Conservation (phyloP, 805 yeast species). For the Blastobotrys parvus region DNA sequence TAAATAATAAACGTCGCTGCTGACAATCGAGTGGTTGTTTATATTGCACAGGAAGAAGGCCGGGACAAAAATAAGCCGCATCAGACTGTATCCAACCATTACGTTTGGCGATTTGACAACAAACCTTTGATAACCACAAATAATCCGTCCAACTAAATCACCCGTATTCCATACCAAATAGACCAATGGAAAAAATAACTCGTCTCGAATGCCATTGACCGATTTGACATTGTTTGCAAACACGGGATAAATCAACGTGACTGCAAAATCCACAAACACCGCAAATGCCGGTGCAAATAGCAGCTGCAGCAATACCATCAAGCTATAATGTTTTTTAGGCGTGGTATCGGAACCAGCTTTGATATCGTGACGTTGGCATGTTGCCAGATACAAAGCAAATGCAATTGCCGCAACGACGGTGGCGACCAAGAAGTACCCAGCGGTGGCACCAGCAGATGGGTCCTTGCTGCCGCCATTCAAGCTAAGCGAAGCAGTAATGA, state of each 20-base stretch:
- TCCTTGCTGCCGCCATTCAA: not conserved
- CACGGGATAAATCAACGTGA: slow-evolving; percentile 79
- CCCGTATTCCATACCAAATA: slow-evolving; percentile 86
- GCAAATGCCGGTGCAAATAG: slow-evolving; percentile 57
- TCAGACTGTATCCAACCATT: slow-evolving; percentile 46
- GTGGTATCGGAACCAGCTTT: not conserved
- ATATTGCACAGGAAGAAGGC: slow-evolving; percentile 62
- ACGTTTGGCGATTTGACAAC: slow-evolving; percentile 36
- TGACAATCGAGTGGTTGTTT: slow-evolving; percentile 33
- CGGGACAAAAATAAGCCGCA: slow-evolving; percentile 55
- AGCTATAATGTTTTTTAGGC: slow-evolving; percentile 42
- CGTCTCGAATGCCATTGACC: slow-evolving; percentile 27
- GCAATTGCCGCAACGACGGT: slow-evolving; percentile 39
- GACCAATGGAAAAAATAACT: slow-evolving; percentile 62
- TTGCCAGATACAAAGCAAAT: slow-evolving; percentile 30
- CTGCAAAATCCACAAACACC: slow-evolving; percentile 63
- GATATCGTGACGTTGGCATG: not conserved
- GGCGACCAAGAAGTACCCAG: slow-evolving; percentile 43
- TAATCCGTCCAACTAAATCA: slow-evolving; percentile 69
- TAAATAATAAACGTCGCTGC: slow-evolving; percentile 54
- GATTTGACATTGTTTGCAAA: slow-evolving; percentile 71
- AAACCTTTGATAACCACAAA: slow-evolving; percentile 44
- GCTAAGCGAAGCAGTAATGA: slow-evolving; percentile 18
- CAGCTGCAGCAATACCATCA: slow-evolving; percentile 50
- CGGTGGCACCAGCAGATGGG: slow-evolving; percentile 9